These are phyloP conservation scores for Elaeagnus macrophylla DNA, from an alignment of 306 rosid species.

Conservation along the genomic window DNA sequence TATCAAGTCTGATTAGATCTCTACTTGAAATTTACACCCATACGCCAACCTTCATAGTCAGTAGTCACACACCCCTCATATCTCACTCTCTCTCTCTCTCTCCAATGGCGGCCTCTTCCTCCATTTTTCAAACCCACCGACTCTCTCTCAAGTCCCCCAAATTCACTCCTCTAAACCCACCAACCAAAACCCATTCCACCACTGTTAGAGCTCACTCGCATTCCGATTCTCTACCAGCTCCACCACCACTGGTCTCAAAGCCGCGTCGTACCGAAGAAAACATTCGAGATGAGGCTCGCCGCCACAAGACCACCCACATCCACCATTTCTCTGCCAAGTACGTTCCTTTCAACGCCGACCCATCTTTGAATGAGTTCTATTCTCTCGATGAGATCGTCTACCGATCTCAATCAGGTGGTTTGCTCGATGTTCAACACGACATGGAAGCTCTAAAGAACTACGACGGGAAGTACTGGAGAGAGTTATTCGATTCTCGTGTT, in stretches of 20 bases:
- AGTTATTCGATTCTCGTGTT: slow-evolving; percentile 64
- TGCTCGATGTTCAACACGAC: slow-evolving; percentile 74
- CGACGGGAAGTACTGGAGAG: slow-evolving; percentile 67
- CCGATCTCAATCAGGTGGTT: slow-evolving; percentile 63
- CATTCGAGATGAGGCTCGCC: slow-evolving; percentile 78
- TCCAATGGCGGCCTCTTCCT: slow-evolving; percentile 27
- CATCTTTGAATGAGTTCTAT: slow-evolving; percentile 49
- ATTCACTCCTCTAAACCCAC: slow-evolving; percentile 4
- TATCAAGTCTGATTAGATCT: no score
- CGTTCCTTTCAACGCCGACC: slow-evolving; percentile 61
- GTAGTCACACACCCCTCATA: no score
- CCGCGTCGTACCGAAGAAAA: slow-evolving; percentile 50
- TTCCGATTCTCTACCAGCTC: not conserved
- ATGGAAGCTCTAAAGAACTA: slow-evolving; percentile 51
- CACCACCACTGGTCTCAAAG: slow-evolving; percentile 13
- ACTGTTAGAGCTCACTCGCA: slow-evolving; percentile 12
- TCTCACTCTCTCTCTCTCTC: not conserved
- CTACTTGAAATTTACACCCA: no score
- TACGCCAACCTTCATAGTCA: no score
- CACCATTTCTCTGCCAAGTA: slow-evolving; percentile 64
- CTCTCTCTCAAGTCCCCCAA: slow-evolving; percentile 19
- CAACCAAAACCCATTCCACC: slow-evolving; percentile 16
- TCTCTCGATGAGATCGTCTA: slow-evolving; percentile 82
- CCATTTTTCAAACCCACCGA: slow-evolving; percentile 26
- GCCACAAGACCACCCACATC: slow-evolving; percentile 32